Evolutionary conservation across 177 flowering plant genomes (phyloP).

Genomic region (Telopea speciosissima): DNA sequence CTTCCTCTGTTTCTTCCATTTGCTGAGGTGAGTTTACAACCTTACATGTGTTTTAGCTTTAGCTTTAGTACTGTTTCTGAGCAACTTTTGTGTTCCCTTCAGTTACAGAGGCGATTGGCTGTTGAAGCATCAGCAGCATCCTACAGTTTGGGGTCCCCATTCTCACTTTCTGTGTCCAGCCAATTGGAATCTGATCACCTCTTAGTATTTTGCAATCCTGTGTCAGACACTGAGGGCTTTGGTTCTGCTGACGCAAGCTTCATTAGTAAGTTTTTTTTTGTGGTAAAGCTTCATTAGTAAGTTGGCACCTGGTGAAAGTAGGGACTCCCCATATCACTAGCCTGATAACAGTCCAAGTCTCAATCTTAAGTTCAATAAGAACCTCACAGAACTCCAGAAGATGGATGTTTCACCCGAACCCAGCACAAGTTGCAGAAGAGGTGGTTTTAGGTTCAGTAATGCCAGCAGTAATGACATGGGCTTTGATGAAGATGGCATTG

Average conservation of each 20-base stretch:
- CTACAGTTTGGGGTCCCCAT: constrained; percentile 32
- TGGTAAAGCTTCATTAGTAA: constrained; percentile 12
- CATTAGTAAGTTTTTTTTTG: no score
- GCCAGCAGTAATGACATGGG: constrained; percentile 42
- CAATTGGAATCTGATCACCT: constrained; percentile 40
- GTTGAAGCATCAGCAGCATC: constrained; percentile 25
- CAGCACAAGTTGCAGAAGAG: constrained; percentile 39
- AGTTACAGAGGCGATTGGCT: constrained; percentile 24
- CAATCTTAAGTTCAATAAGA: constrained; percentile 23
- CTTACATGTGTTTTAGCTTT: background rate
- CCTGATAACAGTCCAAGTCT: constrained; percentile 20
- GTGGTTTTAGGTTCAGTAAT: constrained; percentile 46
- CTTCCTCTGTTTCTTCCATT: constrained; percentile 21
- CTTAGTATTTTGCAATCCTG: constrained; percentile 34
- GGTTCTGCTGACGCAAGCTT: constrained; percentile 17
- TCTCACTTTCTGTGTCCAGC: constrained; percentile 35
- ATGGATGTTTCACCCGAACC: constrained; percentile 36
- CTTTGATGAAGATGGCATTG: constrained; percentile 33
- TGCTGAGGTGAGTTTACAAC: constrained; percentile 23
- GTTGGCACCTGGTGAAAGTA: constrained; percentile 25
- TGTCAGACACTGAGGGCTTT: constrained; percentile 32
- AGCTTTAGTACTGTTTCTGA: constrained; percentile 2
- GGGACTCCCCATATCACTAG: constrained; percentile 24
- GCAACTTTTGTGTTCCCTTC: background rate
- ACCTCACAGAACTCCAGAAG: constrained; percentile 31